These are phyloP conservation scores for Trypanosoma vivax DNA, from an alignment of 208 protist genomes.

Conservation along the genomic window DNA sequence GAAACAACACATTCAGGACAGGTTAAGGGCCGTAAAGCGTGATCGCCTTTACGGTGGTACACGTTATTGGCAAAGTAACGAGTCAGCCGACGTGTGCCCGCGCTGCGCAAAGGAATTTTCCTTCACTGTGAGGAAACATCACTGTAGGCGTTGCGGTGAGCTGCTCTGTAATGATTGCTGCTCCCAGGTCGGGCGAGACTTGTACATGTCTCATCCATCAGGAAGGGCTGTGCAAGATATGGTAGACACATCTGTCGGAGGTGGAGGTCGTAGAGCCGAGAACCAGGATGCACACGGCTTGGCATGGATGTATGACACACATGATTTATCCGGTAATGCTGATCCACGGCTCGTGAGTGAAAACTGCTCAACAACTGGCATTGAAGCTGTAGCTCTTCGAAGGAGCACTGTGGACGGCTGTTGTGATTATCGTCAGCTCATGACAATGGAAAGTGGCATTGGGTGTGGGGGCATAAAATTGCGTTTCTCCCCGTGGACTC, in stretches of 20 bases:
- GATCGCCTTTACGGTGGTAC: neutral
- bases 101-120: constrained; percentile 43
- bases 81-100: constrained; percentile 31
- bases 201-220: too few relatives aligned
- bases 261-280: too few relatives aligned
- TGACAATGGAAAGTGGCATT: too few relatives aligned
- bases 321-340: neutral
- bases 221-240: too few relatives aligned
- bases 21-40: neutral
- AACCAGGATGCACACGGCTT: too few relatives aligned
- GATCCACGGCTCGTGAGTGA: neutral
- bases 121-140: constrained; percentile 35
- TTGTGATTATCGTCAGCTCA: neutral
- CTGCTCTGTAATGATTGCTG: constrained; percentile 59
- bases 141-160: constrained; percentile 70
- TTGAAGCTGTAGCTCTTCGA: too few relatives aligned
- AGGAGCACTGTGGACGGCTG: too few relatives aligned
- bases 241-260: too few relatives aligned
- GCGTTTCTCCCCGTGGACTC: constrained; percentile 17
- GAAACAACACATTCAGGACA: neutral
- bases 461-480: constrained; percentile 15
- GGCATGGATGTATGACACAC: constrained; percentile 17
- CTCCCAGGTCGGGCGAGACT: constrained; percentile 39
- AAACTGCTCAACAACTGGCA: neutral
- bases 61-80: constrained; percentile 46